A percentile compares a stretch with the other conserved stretches of the same genome.
These are phyloP conservation scores for Penstemon eatonii DNA, from an alignment of 257 asterid species.

Conservation along the genomic window DNA sequence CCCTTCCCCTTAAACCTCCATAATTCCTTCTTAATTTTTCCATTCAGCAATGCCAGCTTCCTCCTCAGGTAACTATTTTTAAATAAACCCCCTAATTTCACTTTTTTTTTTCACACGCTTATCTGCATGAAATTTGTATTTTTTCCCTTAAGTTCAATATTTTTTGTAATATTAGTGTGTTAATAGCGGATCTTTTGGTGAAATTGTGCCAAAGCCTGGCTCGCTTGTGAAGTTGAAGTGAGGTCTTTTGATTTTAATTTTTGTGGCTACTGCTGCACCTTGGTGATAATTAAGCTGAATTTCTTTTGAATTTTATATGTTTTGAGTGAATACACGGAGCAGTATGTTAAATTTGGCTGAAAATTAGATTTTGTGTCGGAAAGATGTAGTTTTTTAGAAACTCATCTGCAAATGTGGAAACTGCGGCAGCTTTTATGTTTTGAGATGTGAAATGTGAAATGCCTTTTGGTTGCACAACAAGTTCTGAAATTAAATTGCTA, in stretches of 20 bases:
- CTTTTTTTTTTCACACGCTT: background rate
- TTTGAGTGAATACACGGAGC: background rate
- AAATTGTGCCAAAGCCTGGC: background rate
- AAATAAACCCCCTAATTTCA: slow-evolving; percentile 15
- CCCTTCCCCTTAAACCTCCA: slow-evolving; percentile 30
- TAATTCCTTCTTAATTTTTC: slow-evolving; percentile 21
- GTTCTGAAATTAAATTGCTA: slow-evolving; percentile 1
- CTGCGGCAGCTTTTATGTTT: background rate
- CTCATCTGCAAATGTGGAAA: too few species aligned
- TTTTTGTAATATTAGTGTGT: too few species aligned
- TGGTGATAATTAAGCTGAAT: background rate
- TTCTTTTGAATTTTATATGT: background rate
- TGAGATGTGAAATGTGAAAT: background rate
- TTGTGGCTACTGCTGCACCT: background rate
- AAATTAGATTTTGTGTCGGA: background rate
- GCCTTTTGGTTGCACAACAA: slow-evolving; percentile 12
- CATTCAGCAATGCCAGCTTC: slow-evolving; percentile 67
- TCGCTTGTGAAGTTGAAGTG: slow-evolving; percentile 6
- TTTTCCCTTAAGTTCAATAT: background rate
- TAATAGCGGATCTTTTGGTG: background rate
- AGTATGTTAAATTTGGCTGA: slow-evolving; percentile 3
- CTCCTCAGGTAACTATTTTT: slow-evolving; percentile 48
- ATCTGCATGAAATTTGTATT: background rate
- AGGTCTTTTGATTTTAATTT: background rate
- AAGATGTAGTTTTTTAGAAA: too few species aligned